A percentile compares a stretch with the other conserved stretches of the same genome.
Evolutionary conservation across 495 filamentous ascomycete species (phyloP).

Genomic region (Aspergillus olivimuriae): DNA sequence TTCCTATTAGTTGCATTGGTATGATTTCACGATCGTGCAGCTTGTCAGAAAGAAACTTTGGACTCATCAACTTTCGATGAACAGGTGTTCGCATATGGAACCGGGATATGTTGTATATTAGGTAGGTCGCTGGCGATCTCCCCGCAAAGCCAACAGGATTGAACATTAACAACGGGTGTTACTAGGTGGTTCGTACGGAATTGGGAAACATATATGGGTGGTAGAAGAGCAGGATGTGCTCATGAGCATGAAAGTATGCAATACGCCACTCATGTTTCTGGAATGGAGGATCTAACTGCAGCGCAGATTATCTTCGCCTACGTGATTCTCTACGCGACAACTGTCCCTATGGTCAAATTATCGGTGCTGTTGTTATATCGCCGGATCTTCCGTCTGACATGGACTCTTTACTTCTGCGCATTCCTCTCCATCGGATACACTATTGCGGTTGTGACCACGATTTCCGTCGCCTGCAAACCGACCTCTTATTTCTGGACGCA

Average conservation of each 20-base stretch:
- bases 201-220: slow-evolving; percentile 15
- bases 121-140: background rate
- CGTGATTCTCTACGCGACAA: slow-evolving; percentile 8
- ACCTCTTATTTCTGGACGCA: slow-evolving; percentile 14
- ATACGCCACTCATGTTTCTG: background rate
- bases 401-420: slow-evolving; percentile 9
- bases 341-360: slow-evolving; percentile 15
- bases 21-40: background rate
- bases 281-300: background rate
- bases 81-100: slow-evolving; percentile 9
- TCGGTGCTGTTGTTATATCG: slow-evolving; percentile 16
- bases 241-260: slow-evolving; percentile 9
- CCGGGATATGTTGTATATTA: slow-evolving; percentile 8
- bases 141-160: background rate
- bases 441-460: slow-evolving; percentile 6
- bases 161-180: background rate
- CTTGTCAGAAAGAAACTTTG: background rate
- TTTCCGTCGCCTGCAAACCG: slow-evolving; percentile 8
- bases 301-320: slow-evolving; percentile 9
- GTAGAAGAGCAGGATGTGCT: slow-evolving; percentile 9
- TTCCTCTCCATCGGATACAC: slow-evolving; percentile 11
- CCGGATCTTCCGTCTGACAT: slow-evolving; percentile 13
- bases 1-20: slow-evolving; percentile 10
- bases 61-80: background rate
- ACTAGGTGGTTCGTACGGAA: slow-evolving; percentile 9